Evolutionary conservation across 2,329 filamentous ascomycete species (phyloP).

Genomic region (Paecilomyces sp.): DNA sequence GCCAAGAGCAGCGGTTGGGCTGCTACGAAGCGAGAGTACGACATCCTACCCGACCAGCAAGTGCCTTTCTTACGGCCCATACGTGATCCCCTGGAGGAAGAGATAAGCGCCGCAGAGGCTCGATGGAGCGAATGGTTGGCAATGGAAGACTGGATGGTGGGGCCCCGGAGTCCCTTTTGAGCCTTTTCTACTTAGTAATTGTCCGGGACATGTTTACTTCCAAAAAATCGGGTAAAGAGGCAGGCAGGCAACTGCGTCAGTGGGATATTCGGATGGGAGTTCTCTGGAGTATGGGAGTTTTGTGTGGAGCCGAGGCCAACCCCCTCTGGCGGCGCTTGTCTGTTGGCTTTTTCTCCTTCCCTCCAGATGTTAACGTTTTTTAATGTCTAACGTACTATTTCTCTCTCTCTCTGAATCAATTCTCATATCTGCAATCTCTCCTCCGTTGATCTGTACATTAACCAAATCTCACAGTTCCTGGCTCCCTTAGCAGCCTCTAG

Average conservation of each 20-base stretch:
- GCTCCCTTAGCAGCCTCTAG: no score
- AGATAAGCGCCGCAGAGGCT: constrained; percentile 73
- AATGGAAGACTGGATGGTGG: constrained; percentile 98
- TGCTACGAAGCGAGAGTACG: constrained; percentile 81
- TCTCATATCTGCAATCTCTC: no score
- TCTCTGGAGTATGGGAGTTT: not conserved
- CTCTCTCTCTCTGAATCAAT: no score
- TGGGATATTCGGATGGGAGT: not conserved
- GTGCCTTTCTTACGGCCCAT: constrained; percentile 81
- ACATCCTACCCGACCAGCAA: constrained; percentile 73
- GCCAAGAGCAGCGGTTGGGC: constrained; percentile 89
- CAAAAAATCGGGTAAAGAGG: not conserved
- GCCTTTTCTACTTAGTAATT: not conserved
- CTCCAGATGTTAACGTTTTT: no score
- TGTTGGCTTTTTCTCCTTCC: no score
- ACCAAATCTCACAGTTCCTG: no score
- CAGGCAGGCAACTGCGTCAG: not conserved
- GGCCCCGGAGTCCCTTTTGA: constrained; percentile 50
- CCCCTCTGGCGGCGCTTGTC: no score
- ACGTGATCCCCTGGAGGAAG: constrained; percentile 64
- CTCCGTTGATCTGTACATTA: no score
- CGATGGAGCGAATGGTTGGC: constrained; percentile 92
- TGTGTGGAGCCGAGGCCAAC: no score
- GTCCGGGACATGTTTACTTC: not conserved
- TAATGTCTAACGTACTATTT: no score